Evolutionary conservation across 495 filamentous ascomycete species (phyloP).

Genomic region (Neurospora pannonica): DNA sequence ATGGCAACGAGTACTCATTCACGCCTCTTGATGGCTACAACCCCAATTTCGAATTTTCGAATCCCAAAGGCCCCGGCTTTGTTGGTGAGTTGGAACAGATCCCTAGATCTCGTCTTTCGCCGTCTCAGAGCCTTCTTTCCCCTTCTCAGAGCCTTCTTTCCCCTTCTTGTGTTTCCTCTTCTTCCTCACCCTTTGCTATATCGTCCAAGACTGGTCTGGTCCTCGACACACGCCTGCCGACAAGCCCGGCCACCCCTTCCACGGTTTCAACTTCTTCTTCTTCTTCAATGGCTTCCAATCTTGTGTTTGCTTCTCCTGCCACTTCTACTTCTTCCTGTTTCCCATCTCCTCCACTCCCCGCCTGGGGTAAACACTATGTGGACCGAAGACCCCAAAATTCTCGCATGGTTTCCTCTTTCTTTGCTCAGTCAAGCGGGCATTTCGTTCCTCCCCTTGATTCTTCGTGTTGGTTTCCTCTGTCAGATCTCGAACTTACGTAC

Average conservation of each 20-base stretch:
- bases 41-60: constrained; percentile 50
- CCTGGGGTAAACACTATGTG: constrained; percentile 20
- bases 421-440: constrained; percentile 51
- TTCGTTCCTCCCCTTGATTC: constrained; percentile 51
- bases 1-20: constrained; percentile 48
- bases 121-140: constrained; percentile 1
- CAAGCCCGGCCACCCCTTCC: constrained; percentile 20
- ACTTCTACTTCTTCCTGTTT: constrained; percentile 38
- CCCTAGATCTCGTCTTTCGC: constrained; percentile 19
- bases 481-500: constrained; percentile 2
- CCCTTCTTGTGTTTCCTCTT: constrained; percentile 24
- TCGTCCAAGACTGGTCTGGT: constrained; percentile 13
- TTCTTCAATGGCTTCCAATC: constrained; percentile 18
- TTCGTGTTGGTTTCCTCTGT: constrained; percentile 54
- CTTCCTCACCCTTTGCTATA: constrained; percentile 23
- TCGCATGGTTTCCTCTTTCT: constrained; percentile 26
- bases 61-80: constrained; percentile 42
- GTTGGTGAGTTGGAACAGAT: constrained; percentile 66
- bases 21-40: constrained; percentile 40
- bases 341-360: constrained; percentile 25
- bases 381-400: constrained; percentile 16
- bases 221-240: constrained; percentile 25
- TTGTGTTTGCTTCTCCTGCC: constrained; percentile 41
- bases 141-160: constrained; percentile 10
- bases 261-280: constrained; percentile 16